Evolutionary conservation across 352 stramenopile genomes (phyloP), one percentile per base, ranked within the genome.

Genomic region (Thalassiosira hispida): DNA sequence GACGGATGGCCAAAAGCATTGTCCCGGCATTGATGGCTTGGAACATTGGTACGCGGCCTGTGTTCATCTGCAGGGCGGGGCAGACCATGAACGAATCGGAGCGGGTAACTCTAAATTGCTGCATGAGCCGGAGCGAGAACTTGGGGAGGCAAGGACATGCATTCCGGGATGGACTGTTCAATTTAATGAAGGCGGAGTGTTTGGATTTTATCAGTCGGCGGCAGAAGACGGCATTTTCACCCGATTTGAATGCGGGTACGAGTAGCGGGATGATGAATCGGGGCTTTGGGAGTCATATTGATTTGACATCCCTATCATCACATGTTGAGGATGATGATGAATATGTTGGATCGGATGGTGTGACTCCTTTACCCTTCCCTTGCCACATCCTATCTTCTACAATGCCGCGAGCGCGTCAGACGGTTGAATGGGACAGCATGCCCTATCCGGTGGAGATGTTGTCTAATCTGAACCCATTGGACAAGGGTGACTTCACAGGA

Each of bases 21-120:
- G 85, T 94, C 4, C 89, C 89, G 11, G 86, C 85, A 23, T 53
- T 94, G 1, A 94, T 94, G 89, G 79, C 86, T 27, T 94, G 87
- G 87, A 91, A 94, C 62, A 92, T 94, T 86, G 89, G 89, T 25
- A 87, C 76, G n/a, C 55, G 89, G 44, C 89, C 89, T 0, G 77
- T 94, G 20, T 93, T 85, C 63, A 60, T 94, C 9, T 91, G 84
- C 69, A 77, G 89, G 62, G 83, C 89, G 11, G 87, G 89, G 22
- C 76, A 94, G 61, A 94, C 89, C 14, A 72, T 80, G 22, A 78
- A 81, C 29, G 75, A 72, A 42, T 62, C 49, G 8, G 71, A 75
- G 52, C 55, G 65, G 12, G 53, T 35, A 1, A 57, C 27, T 7
- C 20, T 61, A 7, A 72, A 47, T n/a, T 65, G 18, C 20, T 42